These are phyloP conservation scores for Penium margaritaceum DNA, from an alignment of 139 green algal species.

Conservation along the genomic window DNA sequence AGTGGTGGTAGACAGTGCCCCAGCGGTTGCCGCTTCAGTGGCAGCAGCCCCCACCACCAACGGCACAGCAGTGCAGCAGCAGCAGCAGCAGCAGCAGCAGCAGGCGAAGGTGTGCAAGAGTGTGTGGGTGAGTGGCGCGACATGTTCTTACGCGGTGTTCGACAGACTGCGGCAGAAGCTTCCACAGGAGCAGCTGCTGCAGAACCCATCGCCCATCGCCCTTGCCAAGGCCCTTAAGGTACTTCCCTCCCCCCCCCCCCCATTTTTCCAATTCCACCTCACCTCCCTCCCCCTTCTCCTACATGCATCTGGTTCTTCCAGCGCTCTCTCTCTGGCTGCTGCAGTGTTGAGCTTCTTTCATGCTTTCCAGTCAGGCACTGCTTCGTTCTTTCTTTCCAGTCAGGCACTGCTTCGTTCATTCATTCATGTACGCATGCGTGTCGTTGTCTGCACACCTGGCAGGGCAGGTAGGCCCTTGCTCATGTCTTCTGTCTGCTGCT, in stretches of 20 bases:
- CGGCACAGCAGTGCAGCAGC: background rate
- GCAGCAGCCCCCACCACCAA: background rate
- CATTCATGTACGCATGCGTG: too few species aligned
- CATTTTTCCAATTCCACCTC: background rate
- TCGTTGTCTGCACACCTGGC: too few species aligned
- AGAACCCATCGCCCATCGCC: slow-evolving; percentile 44
- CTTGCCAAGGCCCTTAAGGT: slow-evolving; percentile 70
- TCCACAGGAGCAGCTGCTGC: slow-evolving; percentile 13
- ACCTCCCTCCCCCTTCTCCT: background rate
- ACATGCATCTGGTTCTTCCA: background rate
- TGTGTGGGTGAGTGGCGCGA: slow-evolving; percentile 66
- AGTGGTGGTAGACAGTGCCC: background rate
- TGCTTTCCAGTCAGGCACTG: too few species aligned
- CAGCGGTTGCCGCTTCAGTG: background rate
- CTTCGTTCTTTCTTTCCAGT: too few species aligned
- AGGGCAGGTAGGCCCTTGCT: too few species aligned
- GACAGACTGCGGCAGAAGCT: slow-evolving; percentile 22
- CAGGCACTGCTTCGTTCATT: too few species aligned
- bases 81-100: background rate
- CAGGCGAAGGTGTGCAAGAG: slow-evolving; percentile 1
- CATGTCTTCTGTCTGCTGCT: too few species aligned
- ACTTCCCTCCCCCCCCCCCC: background rate
- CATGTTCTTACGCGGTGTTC: slow-evolving; percentile 50
- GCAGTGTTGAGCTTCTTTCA: too few species aligned
- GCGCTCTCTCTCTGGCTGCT: background rate